phyloP scores from a whole-genome alignment of 176 grass and related monocot species.

The Oryza australiensis region DNA sequence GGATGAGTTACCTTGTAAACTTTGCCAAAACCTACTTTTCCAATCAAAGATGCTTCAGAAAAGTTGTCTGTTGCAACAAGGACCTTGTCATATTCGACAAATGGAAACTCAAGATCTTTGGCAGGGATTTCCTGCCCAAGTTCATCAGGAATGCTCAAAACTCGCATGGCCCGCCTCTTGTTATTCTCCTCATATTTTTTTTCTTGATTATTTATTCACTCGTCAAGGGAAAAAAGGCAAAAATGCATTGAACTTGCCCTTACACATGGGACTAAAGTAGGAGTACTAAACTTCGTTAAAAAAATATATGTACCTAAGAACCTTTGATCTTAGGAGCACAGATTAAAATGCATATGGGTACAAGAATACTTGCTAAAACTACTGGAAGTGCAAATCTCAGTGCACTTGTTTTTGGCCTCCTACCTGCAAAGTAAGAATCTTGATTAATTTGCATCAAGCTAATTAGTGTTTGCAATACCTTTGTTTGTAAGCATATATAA shows the following conservation, averaged over 20 bases:
- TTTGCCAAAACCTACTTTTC: conserved; percentile 51
- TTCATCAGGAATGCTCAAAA: background rate
- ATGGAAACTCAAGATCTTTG: conserved; percentile 28
- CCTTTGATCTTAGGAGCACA: conserved; percentile 16
- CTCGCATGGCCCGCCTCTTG: background rate
- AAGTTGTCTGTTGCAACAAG: conserved; percentile 35
- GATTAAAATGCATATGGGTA: background rate
- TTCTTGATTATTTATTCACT: background rate
- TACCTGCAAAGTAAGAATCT: background rate
- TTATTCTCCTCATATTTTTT: background rate
- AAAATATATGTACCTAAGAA: background rate
- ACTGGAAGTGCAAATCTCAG: background rate
- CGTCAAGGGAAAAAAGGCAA: background rate
- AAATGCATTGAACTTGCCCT: background rate
- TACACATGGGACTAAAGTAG: background rate
- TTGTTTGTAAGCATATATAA: too few relatives aligned
- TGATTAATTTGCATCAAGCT: background rate
- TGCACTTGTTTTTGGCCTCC: background rate
- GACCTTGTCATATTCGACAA: conserved; percentile 33
- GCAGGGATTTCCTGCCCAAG: background rate
- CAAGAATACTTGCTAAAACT: background rate
- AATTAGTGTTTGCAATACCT: background rate
- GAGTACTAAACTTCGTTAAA: background rate
- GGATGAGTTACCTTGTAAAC: conserved; percentile 48
- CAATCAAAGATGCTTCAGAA: conserved; percentile 34